phyloP scores from a whole-genome alignment of 208 protist species.

The Leishmania amazonensis region DNA sequence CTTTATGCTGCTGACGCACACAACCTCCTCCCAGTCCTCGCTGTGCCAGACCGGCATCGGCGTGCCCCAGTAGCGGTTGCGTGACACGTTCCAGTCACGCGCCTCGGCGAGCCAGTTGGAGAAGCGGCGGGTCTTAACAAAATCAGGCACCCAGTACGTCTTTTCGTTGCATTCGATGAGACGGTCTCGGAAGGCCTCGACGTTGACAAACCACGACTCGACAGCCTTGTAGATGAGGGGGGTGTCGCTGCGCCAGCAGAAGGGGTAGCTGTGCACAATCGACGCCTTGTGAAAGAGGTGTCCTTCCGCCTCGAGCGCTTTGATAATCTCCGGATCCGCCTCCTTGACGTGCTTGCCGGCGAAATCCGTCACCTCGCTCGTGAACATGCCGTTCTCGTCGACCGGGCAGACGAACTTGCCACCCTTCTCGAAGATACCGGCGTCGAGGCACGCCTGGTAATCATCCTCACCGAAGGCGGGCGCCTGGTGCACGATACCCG shows the following conservation, averaged over 20 bases:
- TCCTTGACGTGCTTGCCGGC: conserved; percentile 98
- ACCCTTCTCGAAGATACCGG: conserved; percentile 94
- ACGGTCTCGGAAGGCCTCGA: conserved; percentile 96
- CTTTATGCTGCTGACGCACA: conserved; percentile 95
- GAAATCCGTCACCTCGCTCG: conserved; percentile 95
- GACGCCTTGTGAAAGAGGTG: conserved; percentile 89
- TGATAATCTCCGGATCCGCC: conserved; percentile 96
- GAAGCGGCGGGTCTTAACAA: conserved; percentile 98
- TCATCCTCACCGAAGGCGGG: conserved; percentile 99
- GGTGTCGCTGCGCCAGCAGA: conserved; percentile 99
- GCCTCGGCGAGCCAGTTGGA: conserved; percentile 99
- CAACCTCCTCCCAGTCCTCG: conserved; percentile 96
- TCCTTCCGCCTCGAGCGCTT: conserved; percentile 91
- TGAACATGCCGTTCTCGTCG: conserved; percentile 98
- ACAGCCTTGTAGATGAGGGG: conserved; percentile 98
- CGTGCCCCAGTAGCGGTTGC: conserved; percentile 99
- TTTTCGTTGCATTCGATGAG: conserved; percentile 95
- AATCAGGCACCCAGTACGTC: conserved; percentile 98
- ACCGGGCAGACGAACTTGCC: conserved; percentile 96
- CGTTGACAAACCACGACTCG: conserved; percentile 99
- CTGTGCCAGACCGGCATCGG: conserved; percentile 99
- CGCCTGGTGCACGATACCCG: conserved; percentile 99
- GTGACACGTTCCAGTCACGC: conserved; percentile 98
- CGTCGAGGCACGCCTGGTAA: conserved; percentile 95
- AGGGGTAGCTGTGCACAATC: conserved; percentile 99